phyloP scores from a whole-genome alignment of 2,329 filamentous ascomycete genomes.

The Colletotrichum sp. region DNA sequence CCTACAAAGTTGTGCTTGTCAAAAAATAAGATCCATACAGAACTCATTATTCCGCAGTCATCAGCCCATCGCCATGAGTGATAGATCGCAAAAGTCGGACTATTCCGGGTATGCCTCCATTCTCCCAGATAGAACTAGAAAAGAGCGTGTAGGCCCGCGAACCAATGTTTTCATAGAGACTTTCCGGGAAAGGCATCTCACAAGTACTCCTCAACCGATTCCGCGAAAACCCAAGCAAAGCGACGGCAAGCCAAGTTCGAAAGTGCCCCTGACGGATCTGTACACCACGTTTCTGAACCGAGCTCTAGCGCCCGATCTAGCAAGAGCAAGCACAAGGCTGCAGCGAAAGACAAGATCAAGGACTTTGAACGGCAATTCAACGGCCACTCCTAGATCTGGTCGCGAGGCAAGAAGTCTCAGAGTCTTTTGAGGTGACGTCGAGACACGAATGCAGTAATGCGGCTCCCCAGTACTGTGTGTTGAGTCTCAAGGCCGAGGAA shows the following conservation, averaged over 20 bases:
- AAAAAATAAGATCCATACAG: too few relatives aligned
- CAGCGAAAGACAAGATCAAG: neutral
- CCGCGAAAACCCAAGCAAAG: neutral
- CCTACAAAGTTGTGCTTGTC: too few relatives aligned
- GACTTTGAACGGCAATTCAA: neutral
- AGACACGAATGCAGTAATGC: neutral
- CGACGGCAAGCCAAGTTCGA: neutral
- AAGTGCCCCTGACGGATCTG: neutral
- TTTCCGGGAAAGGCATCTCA: neutral
- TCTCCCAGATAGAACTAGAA: too few relatives aligned
- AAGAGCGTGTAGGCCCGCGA: too few relatives aligned
- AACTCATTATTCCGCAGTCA: too few relatives aligned
- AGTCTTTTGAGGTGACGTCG: rapidly evolving
- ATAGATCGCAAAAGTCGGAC: neutral
- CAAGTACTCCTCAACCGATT: neutral
- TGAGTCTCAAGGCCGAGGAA: too few relatives aligned
- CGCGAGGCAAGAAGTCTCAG: rapidly evolving
- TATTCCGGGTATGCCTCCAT: neutral
- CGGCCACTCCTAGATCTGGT: rapidly evolving
- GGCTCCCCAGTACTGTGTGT: too few relatives aligned
- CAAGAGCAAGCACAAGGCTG: neutral
- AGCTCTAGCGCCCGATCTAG: rapidly evolving
- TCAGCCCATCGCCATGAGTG: neutral
- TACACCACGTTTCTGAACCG: neutral
- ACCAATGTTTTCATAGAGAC: too few relatives aligned